Conservation (phyloP, 257 asterid genomes). For the Przewalskia tangutica region DNA sequence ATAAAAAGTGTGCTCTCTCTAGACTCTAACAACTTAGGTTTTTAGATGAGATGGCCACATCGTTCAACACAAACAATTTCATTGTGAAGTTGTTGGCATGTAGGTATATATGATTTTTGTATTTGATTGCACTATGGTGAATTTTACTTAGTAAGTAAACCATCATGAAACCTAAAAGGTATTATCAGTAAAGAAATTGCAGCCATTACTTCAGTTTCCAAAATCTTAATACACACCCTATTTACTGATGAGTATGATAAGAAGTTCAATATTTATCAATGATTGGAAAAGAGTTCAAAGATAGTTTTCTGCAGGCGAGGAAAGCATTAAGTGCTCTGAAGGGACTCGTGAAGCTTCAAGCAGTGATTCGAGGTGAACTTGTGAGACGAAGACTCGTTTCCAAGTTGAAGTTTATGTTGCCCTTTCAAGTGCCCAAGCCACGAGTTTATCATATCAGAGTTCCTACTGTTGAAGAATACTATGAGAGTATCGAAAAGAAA, state of each 20-base stretch:
- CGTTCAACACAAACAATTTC: neutral
- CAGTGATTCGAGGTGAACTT: slow-evolving; percentile 69
- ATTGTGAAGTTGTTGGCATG: neutral
- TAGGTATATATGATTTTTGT: neutral
- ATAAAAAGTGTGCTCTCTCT: neutral
- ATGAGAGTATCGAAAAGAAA: slow-evolving; percentile 33
- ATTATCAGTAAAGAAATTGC: neutral
- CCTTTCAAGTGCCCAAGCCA: slow-evolving; percentile 14
- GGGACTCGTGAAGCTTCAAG: slow-evolving; percentile 81
- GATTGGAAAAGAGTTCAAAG: neutral
- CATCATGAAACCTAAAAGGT: neutral
- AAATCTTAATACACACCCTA: neutral
- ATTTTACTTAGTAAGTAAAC: neutral
- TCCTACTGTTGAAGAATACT: slow-evolving; percentile 32
- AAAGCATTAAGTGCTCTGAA: slow-evolving; percentile 71
- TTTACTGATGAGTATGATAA: neutral
- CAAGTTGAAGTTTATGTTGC: slow-evolving; percentile 12
- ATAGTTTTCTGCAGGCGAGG: slow-evolving; percentile 41
- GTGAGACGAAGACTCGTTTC: slow-evolving; percentile 35
- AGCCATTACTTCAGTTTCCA: neutral
- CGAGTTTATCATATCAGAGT: slow-evolving; percentile 25
- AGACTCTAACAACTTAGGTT: neutral
- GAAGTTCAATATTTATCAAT: neutral
- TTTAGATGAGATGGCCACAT: neutral
- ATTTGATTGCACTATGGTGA: neutral